These are phyloP conservation scores for Rosa rugosa DNA, from an alignment of 306 rosid species.

Conservation along the genomic window DNA sequence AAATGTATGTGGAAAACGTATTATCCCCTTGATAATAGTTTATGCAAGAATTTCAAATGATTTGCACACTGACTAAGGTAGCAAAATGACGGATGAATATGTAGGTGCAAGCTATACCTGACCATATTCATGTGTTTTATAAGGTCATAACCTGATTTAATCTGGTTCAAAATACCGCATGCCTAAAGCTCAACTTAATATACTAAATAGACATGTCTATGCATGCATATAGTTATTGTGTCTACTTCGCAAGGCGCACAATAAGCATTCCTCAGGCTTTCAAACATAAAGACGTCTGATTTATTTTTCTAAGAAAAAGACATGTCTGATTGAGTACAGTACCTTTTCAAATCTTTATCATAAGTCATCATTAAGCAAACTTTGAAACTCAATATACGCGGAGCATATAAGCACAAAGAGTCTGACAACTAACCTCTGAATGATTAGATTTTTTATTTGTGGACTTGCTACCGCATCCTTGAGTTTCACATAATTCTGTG, in stretches of 20 bases:
- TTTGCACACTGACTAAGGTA: not conserved
- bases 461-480: slow-evolving; percentile 78
- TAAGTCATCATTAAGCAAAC: not conserved
- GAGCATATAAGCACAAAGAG: slow-evolving; percentile 16
- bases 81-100: not conserved
- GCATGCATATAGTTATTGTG: not conserved
- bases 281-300: not conserved
- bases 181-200: not conserved
- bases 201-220: not conserved
- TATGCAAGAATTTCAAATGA: not conserved
- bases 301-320: not conserved
- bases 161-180: not conserved
- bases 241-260: not conserved
- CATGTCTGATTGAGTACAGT: not conserved
- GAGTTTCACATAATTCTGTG: slow-evolving; percentile 77
- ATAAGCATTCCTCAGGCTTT: not conserved
- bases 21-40: not conserved
- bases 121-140: not conserved
- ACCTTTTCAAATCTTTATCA: not conserved
- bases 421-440: slow-evolving; percentile 70
- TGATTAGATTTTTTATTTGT: slow-evolving; percentile 68
- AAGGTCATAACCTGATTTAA: not conserved
- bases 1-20: not conserved
- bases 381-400: not conserved
- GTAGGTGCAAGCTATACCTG: not conserved